A percentile compares a stretch with the other conserved stretches of the same genome.
These are phyloP conservation scores for Colletotrichum spaethianum DNA, from an alignment of 2,329 filamentous ascomycete genomes.

Conservation along the genomic window DNA sequence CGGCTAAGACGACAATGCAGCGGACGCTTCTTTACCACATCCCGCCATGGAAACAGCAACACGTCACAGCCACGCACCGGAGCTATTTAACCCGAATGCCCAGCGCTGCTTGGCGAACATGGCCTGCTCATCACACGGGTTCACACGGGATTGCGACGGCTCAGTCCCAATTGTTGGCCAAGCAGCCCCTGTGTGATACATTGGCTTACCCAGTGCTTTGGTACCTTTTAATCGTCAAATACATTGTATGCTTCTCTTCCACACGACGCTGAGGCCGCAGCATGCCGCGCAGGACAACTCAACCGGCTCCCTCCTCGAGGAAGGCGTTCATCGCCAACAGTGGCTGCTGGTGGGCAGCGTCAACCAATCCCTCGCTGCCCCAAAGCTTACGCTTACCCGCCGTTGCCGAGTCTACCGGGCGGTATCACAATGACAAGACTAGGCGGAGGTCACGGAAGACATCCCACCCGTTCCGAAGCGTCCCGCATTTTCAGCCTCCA, in stretches of 20 bases:
- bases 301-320: neutral
- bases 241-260: neutral
- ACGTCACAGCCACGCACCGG: neutral
- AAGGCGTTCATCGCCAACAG: neutral
- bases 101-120: neutral
- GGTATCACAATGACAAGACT: neutral
- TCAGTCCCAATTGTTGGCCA: neutral
- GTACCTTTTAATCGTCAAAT: neutral
- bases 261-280: no score
- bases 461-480: slow-evolving; percentile 27
- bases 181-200: neutral
- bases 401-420: slow-evolving; percentile 13
- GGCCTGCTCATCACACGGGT: no score
- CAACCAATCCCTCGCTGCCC: neutral
- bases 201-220: neutral
- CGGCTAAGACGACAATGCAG: no score
- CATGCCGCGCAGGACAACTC: neutral
- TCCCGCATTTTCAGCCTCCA: slow-evolving; percentile 24
- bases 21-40: no score
- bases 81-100: neutral
- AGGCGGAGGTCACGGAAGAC: slow-evolving; percentile 1
- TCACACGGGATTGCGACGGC: neutral
- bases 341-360: neutral
- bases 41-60: no score
- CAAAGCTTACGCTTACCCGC: neutral